phyloP scores from a whole-genome alignment of 2,329 filamentous ascomycete species.

The Drechslerella dactyloides region DNA sequence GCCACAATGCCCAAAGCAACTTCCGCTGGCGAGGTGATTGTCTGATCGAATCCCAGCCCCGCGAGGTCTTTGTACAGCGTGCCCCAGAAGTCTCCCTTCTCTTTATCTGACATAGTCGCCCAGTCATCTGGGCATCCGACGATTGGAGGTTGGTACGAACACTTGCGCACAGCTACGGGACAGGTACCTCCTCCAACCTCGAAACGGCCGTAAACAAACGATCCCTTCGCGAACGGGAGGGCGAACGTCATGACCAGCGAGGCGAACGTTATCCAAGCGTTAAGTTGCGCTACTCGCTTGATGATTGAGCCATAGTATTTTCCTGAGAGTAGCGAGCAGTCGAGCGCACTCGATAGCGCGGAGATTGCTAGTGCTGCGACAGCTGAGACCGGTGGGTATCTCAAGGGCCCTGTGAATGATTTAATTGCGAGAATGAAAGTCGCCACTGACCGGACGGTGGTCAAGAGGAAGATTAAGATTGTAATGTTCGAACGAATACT shows the following conservation, averaged over 20 bases:
- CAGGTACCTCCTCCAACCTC: conserved; percentile 23
- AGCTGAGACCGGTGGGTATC: conserved; percentile 29
- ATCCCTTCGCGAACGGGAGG: conserved; percentile 19
- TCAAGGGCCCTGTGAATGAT: conserved; percentile 8
- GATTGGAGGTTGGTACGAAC: conserved; percentile 10
- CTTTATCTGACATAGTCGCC: background rate
- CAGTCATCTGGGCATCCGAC: conserved; percentile 30
- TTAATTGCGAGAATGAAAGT: conserved; percentile 42
- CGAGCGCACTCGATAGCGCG: conserved; percentile 35
- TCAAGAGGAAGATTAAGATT: conserved; percentile 24
- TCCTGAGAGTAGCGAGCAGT: conserved; percentile 25
- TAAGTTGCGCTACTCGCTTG: conserved; percentile 35
- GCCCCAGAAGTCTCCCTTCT: conserved; percentile 26
- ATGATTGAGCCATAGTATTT: conserved; percentile 23
- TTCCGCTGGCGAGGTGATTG: conserved; percentile 15
- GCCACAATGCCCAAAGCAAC: conserved; percentile 26
- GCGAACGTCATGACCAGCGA: conserved; percentile 32
- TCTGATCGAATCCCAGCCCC: conserved; percentile 20
- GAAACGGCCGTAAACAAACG: conserved; percentile 25
- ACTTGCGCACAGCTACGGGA: conserved; percentile 18
- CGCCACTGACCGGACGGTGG: conserved; percentile 37
- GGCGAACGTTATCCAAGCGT: conserved; percentile 26
- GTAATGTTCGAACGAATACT: conserved; percentile 32
- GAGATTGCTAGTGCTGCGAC: conserved; percentile 40
- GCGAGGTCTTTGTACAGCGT: conserved; percentile 5